Evolutionary conservation across 352 stramenopile genomes (phyloP).

Genomic region (Globisporangium acanthophoron): DNA sequence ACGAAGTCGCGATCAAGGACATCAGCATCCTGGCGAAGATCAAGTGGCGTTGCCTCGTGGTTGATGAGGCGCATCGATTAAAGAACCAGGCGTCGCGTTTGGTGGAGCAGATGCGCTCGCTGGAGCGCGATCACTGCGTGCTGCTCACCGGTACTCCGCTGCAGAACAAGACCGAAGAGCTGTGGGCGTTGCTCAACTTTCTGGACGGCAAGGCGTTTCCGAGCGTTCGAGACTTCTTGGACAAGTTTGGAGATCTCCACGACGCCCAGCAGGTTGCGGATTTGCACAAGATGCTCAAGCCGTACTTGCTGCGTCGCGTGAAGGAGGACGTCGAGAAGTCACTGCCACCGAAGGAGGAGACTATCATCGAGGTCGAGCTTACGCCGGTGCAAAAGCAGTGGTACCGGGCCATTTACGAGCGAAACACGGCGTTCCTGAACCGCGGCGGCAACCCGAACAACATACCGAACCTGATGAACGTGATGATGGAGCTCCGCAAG

Average conservation of each 20-base stretch:
- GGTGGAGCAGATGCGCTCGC: slow-evolving; percentile 79
- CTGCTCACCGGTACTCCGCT: slow-evolving; percentile 83
- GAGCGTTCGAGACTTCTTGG: slow-evolving; percentile 91
- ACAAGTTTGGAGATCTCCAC: slow-evolving; percentile 87
- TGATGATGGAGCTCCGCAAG: slow-evolving; percentile 91
- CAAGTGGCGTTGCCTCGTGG: slow-evolving; percentile 84
- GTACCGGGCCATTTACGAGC: slow-evolving; percentile 95
- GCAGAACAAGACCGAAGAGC: slow-evolving; percentile 98
- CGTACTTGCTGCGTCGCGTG: slow-evolving; percentile 83
- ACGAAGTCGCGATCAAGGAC: slow-evolving; percentile 89
- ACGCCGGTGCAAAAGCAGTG: slow-evolving; percentile 89
- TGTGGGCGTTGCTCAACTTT: slow-evolving; percentile 99
- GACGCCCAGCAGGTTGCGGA: slow-evolving; percentile 86
- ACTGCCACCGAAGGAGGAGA: slow-evolving; percentile 85
- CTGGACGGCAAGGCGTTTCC: slow-evolving; percentile 93
- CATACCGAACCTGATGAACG: slow-evolving; percentile 88
- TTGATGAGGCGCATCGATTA: slow-evolving; percentile 87
- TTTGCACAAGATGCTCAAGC: slow-evolving; percentile 88
- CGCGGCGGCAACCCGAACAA: slow-evolving; percentile 76
- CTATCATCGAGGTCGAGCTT: slow-evolving; percentile 89
- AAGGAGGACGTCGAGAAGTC: slow-evolving; percentile 91
- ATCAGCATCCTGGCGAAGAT: slow-evolving; percentile 94
- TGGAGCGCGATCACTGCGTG: slow-evolving; percentile 79
- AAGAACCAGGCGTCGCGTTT: slow-evolving; percentile 86
- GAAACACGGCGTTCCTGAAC: slow-evolving; percentile 91